Evolutionary conservation across 2,329 filamentous ascomycete species (phyloP), one percentile per base, ranked within the genome.

Genomic region (Fusarium sp.): DNA sequence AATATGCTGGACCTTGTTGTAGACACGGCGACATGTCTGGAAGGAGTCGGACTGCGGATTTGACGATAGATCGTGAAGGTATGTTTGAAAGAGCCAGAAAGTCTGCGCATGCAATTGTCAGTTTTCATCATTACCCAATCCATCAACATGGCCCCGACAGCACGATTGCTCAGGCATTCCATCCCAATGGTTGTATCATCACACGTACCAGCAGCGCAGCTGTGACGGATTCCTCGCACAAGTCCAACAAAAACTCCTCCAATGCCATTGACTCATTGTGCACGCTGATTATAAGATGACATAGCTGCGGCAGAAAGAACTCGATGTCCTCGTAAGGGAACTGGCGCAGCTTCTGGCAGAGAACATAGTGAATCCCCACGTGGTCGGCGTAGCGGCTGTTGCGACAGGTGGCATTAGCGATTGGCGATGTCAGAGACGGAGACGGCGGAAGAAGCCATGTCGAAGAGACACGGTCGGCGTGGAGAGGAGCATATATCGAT

Each of bases 311-410:
- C 48, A 96, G 86, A 83, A 95, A 96, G 88, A 96, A 96, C 81
- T 96, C 93, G 77, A 96, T 94, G 80, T 96, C 92, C 83, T 94
- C 91, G 82, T 95, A 96, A 68, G 91, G 91, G 77, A 96, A 96
- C 79, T 93, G 91, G 77, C 93, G 91, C 76, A 96, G 85, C 86
- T 96, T 96, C 74, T 90, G 91, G 84, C 93, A 95, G 67, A 96
- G 88, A 65, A 94, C 91, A 83, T 95, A 93, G 81, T 95, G 92
- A 76, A 96, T 95, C 74, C 92, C 92, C 78, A 96, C 91, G 84
- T 96, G 91, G 80, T 95, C 90, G 78, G 92, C 91, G 82, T 96
- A 96, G 74, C 92, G 92, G 75, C 92, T 95, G 78, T 61, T 65
- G 56, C 72, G 66, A 69, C 63, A 72, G 65, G 68, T 65, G 68